Conservation (phyloP, 768 basidiomycete genomes). For the Cyathus striatus region DNA sequence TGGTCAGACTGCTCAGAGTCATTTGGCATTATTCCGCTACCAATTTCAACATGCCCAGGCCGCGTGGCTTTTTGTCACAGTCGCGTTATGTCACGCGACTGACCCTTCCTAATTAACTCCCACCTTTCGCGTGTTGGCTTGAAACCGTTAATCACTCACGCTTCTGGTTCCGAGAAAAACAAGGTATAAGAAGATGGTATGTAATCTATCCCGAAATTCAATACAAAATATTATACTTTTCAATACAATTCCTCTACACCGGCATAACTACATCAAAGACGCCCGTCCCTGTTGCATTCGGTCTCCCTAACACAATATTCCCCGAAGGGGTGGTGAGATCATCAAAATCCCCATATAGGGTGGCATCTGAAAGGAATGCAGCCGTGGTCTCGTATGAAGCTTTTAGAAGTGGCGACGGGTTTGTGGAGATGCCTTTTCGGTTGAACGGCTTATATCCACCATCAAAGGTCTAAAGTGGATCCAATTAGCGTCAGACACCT, state of each 20-base stretch:
- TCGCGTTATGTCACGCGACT: conserved; percentile 31
- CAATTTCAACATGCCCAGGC: conserved; percentile 9
- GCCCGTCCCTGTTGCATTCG: conserved; percentile 90
- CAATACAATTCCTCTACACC: no score
- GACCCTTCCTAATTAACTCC: conserved; percentile 7
- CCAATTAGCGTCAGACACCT: neutral
- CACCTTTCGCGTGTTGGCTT: no score
- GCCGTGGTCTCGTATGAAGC: conserved; percentile 98
- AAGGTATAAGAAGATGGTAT: no score
- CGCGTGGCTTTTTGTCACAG: conserved; percentile 23
- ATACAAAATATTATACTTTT: no score
- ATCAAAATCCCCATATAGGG: conserved; percentile 93
- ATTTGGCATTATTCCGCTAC: no score
- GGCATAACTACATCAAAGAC: conserved; percentile 84
- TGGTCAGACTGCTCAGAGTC: no score
- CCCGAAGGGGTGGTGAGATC: conserved; percentile 87
- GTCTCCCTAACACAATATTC: conserved; percentile 85
- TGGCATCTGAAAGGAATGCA: conserved; percentile 90
- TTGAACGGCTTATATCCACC: conserved; percentile 99
- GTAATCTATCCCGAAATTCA: no score
- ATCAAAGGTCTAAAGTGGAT: conserved; percentile 78
- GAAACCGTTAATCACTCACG: no score
- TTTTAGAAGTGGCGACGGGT: conserved; percentile 93
- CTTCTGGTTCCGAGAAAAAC: no score
- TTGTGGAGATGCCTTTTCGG: conserved; percentile 87